phyloP scores from a whole-genome alignment of 1,139 yeast genomes.

The Kodamaea alishanica region DNA sequence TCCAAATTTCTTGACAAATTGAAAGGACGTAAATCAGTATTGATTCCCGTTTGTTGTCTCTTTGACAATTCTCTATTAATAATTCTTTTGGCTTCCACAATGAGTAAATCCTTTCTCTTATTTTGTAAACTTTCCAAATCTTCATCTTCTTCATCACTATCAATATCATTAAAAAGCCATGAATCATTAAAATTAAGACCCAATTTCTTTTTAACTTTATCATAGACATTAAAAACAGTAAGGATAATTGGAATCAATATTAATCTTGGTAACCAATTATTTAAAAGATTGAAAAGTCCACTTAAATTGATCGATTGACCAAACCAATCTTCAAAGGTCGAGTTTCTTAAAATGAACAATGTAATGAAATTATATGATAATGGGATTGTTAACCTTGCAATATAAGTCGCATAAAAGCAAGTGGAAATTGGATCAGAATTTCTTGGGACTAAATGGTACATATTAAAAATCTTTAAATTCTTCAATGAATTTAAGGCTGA shows the following conservation, averaged over 20 bases:
- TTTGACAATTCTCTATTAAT: constrained; percentile 34
- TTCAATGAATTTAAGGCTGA: constrained; percentile 66
- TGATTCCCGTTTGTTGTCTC: constrained; percentile 19
- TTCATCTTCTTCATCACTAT: constrained; percentile 9
- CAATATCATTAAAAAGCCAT: constrained; percentile 20
- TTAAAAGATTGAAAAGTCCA: constrained; percentile 68
- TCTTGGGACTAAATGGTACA: constrained; percentile 66
- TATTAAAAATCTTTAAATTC: constrained; percentile 64
- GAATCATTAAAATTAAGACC: constrained; percentile 52
- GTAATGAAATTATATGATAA: constrained; percentile 75
- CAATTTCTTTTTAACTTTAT: constrained; percentile 48
- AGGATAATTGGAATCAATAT: constrained; percentile 63
- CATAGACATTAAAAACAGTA: constrained; percentile 68
- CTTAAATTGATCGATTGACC: constrained; percentile 75
- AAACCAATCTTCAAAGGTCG: constrained; percentile 56
- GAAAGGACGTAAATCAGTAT: constrained; percentile 25
- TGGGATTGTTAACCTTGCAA: constrained; percentile 80
- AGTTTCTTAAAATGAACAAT: constrained; percentile 48
- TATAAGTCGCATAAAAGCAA: constrained; percentile 75
- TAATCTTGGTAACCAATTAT: constrained; percentile 72
- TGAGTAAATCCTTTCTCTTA: constrained; percentile 35
- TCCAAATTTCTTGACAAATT: constrained; percentile 15
- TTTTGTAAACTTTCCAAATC: constrained; percentile 16
- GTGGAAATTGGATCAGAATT: constrained; percentile 74
- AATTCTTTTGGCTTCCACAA: constrained; percentile 44